phyloP scores from a whole-genome alignment of 352 stramenopile species.

The Globisporangium nagaii region DNA sequence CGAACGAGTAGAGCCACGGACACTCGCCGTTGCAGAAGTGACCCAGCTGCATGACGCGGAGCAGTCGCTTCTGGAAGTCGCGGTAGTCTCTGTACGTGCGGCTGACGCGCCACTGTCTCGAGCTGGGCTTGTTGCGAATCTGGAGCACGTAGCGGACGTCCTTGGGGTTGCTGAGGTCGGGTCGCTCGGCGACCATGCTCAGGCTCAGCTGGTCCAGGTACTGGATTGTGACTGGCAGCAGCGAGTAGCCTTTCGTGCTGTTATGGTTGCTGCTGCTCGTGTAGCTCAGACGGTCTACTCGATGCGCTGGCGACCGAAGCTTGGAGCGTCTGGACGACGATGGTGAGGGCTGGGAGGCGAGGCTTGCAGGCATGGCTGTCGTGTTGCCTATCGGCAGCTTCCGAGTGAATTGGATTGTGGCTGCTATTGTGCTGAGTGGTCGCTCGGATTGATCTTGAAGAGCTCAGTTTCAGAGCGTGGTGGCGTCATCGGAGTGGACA shows the following conservation, averaged over 20 bases:
- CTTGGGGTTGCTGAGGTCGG: not conserved
- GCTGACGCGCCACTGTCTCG: not conserved
- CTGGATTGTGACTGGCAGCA: not conserved
- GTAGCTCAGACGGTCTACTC: not conserved
- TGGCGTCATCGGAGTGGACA: not conserved
- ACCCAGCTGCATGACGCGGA: constrained; percentile 41
- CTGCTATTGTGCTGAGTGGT: not conserved
- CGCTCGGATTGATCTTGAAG: not conserved
- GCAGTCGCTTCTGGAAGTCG: constrained; percentile 23
- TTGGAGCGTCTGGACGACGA: not conserved
- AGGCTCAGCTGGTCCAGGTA: not conserved
- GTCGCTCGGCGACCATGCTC: not conserved
- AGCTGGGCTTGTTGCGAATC: not conserved
- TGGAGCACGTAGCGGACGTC: constrained; percentile 1
- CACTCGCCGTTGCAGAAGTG: constrained; percentile 45
- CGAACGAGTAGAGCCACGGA: constrained; percentile 47
- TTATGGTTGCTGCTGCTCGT: not conserved
- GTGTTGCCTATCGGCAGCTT: too few relatives aligned
- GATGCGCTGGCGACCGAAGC: not conserved
- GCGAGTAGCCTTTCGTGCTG: not conserved
- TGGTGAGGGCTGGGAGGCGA: not conserved
- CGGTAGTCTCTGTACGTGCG: constrained; percentile 24
- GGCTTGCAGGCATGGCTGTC: not conserved
- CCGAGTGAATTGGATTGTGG: not conserved
- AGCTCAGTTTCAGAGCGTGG: too few relatives aligned